Conservation (phyloP, 2,329 filamentous ascomycete species). For the Spiromastix sp. region DNA sequence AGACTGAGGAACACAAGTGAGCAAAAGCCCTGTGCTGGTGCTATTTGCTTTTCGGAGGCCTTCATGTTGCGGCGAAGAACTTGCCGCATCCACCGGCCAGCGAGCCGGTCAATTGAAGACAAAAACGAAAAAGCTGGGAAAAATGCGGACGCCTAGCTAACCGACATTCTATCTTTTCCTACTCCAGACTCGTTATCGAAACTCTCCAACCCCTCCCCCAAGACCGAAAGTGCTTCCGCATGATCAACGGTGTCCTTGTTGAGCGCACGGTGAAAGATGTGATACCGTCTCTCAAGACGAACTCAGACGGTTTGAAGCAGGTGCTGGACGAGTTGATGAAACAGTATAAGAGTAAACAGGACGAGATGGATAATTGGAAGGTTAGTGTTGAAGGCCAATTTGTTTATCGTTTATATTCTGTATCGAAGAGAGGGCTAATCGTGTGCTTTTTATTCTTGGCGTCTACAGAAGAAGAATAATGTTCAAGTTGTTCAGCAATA, state of each 20-base stretch:
- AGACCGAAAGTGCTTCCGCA: constrained; percentile 93
- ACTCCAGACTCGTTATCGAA: constrained; percentile 75
- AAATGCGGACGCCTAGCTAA: constrained; percentile 8
- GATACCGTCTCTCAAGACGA: constrained; percentile 80
- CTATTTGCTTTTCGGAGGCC: too few species aligned
- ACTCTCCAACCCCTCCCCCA: constrained; percentile 72
- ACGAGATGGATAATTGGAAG: constrained; percentile 98
- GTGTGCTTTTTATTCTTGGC: neutral
- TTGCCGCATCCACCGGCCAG: too few species aligned
- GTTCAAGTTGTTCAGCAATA: constrained; percentile 29
- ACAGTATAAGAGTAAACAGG: constrained; percentile 90
- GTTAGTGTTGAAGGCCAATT: constrained; percentile 39
- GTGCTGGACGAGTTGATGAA: constrained; percentile 90
- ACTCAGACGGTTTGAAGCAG: constrained; percentile 87
- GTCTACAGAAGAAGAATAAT: constrained; percentile 27
- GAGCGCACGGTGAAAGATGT: constrained; percentile 92
- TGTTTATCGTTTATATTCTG: too few species aligned
- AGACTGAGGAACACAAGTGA: constrained; percentile 96
- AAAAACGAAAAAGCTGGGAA: too few species aligned
- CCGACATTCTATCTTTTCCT: constrained; percentile 1
- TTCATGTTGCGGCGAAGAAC: too few species aligned
- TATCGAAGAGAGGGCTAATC: constrained; percentile 1
- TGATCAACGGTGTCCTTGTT: constrained; percentile 94
- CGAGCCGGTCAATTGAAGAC: too few species aligned
- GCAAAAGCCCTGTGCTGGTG: constrained; percentile 26